Evolutionary conservation across 345 rosid species (phyloP).

Genomic region (Salix caprea): DNA sequence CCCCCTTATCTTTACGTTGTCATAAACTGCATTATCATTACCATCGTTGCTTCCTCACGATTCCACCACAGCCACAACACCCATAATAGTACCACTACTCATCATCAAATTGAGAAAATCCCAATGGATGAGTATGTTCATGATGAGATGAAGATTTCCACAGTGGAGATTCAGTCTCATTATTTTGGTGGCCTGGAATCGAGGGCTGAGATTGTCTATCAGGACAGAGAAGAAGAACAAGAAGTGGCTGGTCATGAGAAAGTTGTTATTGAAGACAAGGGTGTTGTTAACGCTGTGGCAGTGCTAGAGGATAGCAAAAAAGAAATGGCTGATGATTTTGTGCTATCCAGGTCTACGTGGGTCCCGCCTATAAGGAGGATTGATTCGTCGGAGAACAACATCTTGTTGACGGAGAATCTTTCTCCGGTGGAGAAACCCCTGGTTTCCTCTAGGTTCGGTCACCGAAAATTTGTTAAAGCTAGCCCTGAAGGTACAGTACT

Average conservation of each 20-base stretch:
- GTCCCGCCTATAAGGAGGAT: constrained; percentile 19
- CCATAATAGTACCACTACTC: not conserved
- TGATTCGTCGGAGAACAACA: constrained; percentile 17
- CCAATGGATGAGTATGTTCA: not conserved
- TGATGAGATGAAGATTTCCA: not conserved
- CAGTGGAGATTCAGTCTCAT: not conserved
- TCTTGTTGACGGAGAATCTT: constrained; percentile 22
- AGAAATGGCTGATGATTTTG: constrained; percentile 26
- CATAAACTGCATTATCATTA: constrained; percentile 51
- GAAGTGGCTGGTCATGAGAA: not conserved
- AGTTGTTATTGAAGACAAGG: constrained; percentile 14
- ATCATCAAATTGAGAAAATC: constrained; percentile 1
- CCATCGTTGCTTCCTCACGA: constrained; percentile 48
- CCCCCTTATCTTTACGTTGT: constrained; percentile 54
- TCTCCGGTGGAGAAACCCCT: constrained; percentile 45
- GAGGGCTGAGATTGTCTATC: not conserved
- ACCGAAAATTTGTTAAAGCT: constrained; percentile 40
- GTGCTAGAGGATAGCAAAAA: constrained; percentile 7
- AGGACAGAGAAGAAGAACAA: not conserved
- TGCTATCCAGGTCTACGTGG: constrained; percentile 28
- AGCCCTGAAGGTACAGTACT: constrained; percentile 66
- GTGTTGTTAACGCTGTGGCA: constrained; percentile 2
- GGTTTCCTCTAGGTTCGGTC: constrained; percentile 45
- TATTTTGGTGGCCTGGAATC: not conserved
- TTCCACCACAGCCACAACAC: constrained; percentile 18